Base-by-base conservation (phyloP, 352 stramenopile genomes). In the Phytophthora fragariae region DNA sequence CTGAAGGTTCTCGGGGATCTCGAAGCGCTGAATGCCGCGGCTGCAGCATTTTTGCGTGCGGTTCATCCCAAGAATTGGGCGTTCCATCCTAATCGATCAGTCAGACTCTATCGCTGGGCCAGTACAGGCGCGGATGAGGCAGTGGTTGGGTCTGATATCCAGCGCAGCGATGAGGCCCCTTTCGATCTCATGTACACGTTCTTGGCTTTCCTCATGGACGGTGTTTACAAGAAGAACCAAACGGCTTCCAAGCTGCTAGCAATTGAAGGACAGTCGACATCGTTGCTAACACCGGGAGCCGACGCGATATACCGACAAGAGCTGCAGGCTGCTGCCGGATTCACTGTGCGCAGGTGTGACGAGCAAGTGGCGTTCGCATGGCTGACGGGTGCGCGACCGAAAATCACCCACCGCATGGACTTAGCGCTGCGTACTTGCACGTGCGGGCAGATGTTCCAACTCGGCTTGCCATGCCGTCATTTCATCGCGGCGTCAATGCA, bases 151-250 rank as follows among this genome's bases (percentile, higher is more conserved):
- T 89, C 86, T 15, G 86, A 91, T 27, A 75, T 91, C 21, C 75
- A 90, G 39, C 72, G 67, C 50, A 90, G 83, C 41, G 88, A 95
- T 52, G 88, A 95, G 49, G 84, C 88, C 24, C 88, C 88, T 50
- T 93, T 95, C 33, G 88, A 95, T 73, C 68, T 95, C 44, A 76
- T 94, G 55, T 95, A 95, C 54, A 85, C 77, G 47, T 94, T 92
- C 65, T 62, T 95, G 53, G 86, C 86, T 5, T 92, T 92, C 65
- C 65, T 95, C 53, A 95, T 95, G 88, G 88, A 95, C 57, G 71
- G 62, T 31, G 70, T 84, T 33, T 95, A 86, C 68, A 91, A 91
- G 70, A 93, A 91, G 75, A 92, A 76, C 52, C 86, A 93, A 61
- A 65, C 89, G 24, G 77, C 84, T n/a, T 65, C 77, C 33, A 89